A percentile compares a stretch with the other conserved stretches of the same genome.
These are phyloP conservation scores for Penicillium simplicissimum DNA, from an alignment of 495 filamentous ascomycete species.

Conservation along the genomic window DNA sequence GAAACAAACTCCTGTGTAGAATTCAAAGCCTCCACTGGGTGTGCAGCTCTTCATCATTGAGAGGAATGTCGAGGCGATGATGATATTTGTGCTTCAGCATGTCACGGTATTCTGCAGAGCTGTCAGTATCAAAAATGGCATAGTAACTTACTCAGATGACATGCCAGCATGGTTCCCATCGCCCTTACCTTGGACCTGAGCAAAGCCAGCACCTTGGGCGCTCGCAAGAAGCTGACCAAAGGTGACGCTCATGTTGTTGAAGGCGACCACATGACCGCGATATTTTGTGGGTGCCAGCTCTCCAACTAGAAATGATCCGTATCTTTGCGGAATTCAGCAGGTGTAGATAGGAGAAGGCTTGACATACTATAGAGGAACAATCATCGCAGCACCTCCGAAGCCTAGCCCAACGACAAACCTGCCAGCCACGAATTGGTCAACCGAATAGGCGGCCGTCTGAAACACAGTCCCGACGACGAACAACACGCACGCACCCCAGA, in stretches of 20 bases:
- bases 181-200: slow-evolving; percentile 42
- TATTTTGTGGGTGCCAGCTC: slow-evolving; percentile 52
- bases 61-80: slow-evolving; percentile 53
- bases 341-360: background rate
- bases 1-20: slow-evolving; percentile 51
- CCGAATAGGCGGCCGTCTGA: slow-evolving; percentile 46
- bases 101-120: slow-evolving; percentile 39
- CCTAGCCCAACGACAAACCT: slow-evolving; percentile 54
- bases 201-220: slow-evolving; percentile 53
- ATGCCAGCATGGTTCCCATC: slow-evolving; percentile 49
- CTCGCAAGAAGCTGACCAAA: slow-evolving; percentile 54
- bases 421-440: slow-evolving; percentile 52
- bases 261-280: slow-evolving; percentile 54
- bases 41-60: slow-evolving; percentile 51
- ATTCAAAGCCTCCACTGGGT: slow-evolving; percentile 51
- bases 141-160: background rate
- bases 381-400: slow-evolving; percentile 54
- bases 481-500: slow-evolving; percentile 48
- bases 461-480: slow-evolving; percentile 46
- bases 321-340: background rate
- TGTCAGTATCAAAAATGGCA: background rate
- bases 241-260: slow-evolving; percentile 58
- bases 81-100: slow-evolving; percentile 53
- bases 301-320: slow-evolving; percentile 27
- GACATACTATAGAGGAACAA: slow-evolving; percentile 43